Base-by-base conservation (phyloP, 2,329 filamentous ascomycete species). In the Onygenales sp. region DNA sequence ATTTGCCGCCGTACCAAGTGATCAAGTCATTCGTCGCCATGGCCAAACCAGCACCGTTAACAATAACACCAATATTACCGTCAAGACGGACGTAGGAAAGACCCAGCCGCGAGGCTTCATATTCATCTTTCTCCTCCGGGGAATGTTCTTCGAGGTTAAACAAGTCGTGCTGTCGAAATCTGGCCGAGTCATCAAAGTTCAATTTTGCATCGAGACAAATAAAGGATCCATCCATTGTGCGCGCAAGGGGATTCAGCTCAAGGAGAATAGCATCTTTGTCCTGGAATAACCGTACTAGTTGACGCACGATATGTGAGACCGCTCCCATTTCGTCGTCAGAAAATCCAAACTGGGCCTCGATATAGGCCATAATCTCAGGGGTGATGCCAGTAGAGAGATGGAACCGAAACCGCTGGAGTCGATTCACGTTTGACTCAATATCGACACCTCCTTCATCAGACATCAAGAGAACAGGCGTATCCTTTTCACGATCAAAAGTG, bases 121-220 rank as follows among this genome's bases (percentile, higher is more conserved):
- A 87, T 97, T 54, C 90, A 92, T 43, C 89, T 88, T 5, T 78
- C 97, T 5, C 90, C 92, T 33, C 91, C 93, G 3, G 89, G 97
- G 48, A 85, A 90, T 6, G 57, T 41, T 74, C 72, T 38, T 70
- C 68, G 3, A 70, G 53, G 0, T 55, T 53, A 52, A 76, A 78
- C 0, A 77, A 43, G 0, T 68, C 68, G 0, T 55, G 32, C 39
- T 78, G 75, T 5, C 76, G 64, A n/a, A 66, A 66, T 9, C 60
- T 57, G 0, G 77, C 75, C 0, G 74, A 72, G 42, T 80, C 70
- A 59, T 81, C 78, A 21, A 80, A 72, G 2, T 65, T 64, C 43
- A 80, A 73, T 1, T 66, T 69, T 0, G 76, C 70, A 38, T 72
- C 67, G 0, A 69, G 52, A 48, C 65, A 69, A 8, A 68, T 42